Percentiles rank a stretch among this genome's conserved stretches.
Conservation (phyloP, 495 filamentous ascomycete genomes). For the Alectoria sarmentosa region DNA sequence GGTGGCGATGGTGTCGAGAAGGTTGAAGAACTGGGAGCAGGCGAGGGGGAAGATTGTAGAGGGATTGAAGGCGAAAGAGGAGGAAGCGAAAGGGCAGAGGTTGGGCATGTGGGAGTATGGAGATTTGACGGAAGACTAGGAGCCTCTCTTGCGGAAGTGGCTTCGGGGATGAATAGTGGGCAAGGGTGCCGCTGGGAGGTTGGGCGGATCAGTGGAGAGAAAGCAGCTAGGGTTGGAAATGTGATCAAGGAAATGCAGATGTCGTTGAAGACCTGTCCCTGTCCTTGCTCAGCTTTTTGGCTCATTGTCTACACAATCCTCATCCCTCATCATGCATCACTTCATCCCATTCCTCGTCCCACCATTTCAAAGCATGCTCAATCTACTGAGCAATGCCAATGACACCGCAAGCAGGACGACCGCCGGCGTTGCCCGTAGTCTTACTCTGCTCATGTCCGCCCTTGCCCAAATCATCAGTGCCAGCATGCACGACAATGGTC, state of each 20-base stretch:
- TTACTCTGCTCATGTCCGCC: constrained; percentile 87
- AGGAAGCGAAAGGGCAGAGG: constrained; percentile 65
- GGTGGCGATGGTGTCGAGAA: constrained; percentile 79
- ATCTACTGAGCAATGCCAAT: constrained; percentile 24
- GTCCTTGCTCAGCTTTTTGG: background rate
- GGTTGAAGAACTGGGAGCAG: constrained; percentile 84
- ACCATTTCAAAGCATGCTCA: background rate
- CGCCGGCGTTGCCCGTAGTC: constrained; percentile 94
- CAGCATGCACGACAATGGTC: constrained; percentile 88
- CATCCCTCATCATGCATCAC: constrained; percentile 10
- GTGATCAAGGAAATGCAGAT: background rate
- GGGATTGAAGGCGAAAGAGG: constrained; percentile 58
- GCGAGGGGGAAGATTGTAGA: constrained; percentile 63
- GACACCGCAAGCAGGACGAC: constrained; percentile 82
- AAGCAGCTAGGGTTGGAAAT: constrained; percentile 6
- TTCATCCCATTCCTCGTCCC: background rate
- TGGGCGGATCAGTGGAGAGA: background rate
- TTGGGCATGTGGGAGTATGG: constrained; percentile 98
- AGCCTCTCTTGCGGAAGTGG: background rate
- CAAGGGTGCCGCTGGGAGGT: background rate
- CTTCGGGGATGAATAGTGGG: background rate
- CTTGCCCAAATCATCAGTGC: constrained; percentile 92
- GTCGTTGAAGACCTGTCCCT: background rate
- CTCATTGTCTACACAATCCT: background rate
- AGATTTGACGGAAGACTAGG: constrained; percentile 81